Conservation (phyloP, 202 grass and related monocot genomes). For the Eragrostis tef region DNA sequence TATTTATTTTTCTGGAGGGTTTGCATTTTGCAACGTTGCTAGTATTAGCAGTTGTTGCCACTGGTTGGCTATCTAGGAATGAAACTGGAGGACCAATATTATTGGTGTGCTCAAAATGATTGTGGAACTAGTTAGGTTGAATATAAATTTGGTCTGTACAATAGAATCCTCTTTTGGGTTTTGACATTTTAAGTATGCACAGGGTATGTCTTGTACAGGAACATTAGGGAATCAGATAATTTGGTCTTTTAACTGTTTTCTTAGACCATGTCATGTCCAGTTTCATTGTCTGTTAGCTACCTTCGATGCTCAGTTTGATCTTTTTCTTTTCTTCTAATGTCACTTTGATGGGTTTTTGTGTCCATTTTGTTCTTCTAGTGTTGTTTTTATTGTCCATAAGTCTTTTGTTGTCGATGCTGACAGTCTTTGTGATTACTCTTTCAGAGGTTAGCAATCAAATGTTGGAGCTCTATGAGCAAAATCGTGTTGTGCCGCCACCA, state of each 20-base stretch:
- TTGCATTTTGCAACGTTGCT: not conserved
- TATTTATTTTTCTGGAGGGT: slow-evolving; percentile 34
- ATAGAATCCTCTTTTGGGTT: not conserved
- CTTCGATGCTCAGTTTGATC: not conserved
- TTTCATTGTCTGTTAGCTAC: slow-evolving; percentile 22
- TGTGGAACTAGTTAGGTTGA: slow-evolving; percentile 30
- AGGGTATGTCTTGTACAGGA: slow-evolving; percentile 9
- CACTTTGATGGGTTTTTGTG: not conserved
- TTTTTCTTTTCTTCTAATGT: not conserved
- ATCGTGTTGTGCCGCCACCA: slow-evolving; percentile 46
- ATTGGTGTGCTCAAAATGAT: not conserved
- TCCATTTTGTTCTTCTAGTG: not conserved
- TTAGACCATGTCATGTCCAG: not conserved
- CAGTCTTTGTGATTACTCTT: slow-evolving; percentile 12
- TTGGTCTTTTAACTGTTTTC: slow-evolving; percentile 7
- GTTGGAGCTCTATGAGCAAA: slow-evolving; percentile 91
- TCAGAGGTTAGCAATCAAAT: slow-evolving; percentile 99
- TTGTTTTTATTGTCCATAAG: slow-evolving; percentile 29
- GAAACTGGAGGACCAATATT: too few species aligned
- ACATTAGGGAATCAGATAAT: slow-evolving; percentile 3
- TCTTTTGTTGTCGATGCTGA: not conserved
- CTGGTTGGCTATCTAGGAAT: too few species aligned
- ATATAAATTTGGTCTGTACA: not conserved
- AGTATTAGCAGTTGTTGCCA: not conserved
- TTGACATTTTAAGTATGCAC: slow-evolving; percentile 1